A percentile compares a stretch with the other conserved stretches of the same genome.
Conservation (phyloP, 257 asterid species). For the Rehmannia glutinosa region DNA sequence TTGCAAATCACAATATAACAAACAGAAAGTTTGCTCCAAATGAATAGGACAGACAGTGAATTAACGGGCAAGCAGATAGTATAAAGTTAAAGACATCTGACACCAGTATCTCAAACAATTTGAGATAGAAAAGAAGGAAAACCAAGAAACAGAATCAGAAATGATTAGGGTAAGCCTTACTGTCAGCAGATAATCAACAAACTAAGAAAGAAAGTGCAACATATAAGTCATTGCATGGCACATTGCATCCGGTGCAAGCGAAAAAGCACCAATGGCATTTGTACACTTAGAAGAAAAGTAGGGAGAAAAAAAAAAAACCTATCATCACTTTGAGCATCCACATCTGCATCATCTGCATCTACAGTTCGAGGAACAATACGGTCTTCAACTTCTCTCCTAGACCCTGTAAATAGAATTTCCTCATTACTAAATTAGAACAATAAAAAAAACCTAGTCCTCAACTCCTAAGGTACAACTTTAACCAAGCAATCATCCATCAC, state of each 20-base stretch:
- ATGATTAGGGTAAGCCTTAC: too few relatives aligned
- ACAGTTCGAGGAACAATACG: conserved; percentile 70
- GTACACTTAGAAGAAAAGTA: too few relatives aligned
- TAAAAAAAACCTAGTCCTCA: too few relatives aligned
- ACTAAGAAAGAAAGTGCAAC: too few relatives aligned
- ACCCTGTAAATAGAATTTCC: conserved; percentile 40
- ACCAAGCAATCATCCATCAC: conserved; percentile 6
- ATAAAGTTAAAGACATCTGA: background rate
- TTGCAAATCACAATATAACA: background rate
- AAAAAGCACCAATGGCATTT: background rate
- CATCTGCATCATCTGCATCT: conserved; percentile 89
- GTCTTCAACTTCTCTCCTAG: conserved; percentile 71
- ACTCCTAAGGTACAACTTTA: too few relatives aligned
- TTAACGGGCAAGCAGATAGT: background rate
- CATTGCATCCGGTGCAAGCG: too few relatives aligned
- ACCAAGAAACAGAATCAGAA: too few relatives aligned
- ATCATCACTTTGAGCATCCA: conserved; percentile 54
- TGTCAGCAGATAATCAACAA: too few relatives aligned
- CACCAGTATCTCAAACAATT: background rate
- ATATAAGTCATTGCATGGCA: too few relatives aligned
- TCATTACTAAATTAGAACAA: background rate
- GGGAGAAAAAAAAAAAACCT: conserved; percentile 40
- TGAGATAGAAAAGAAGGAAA: background rate
- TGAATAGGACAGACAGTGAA: background rate
- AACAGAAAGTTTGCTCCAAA: background rate